Evolutionary conservation across 1,284 basidiomycete species (phyloP).

Genomic region (Ustilago crameri): DNA sequence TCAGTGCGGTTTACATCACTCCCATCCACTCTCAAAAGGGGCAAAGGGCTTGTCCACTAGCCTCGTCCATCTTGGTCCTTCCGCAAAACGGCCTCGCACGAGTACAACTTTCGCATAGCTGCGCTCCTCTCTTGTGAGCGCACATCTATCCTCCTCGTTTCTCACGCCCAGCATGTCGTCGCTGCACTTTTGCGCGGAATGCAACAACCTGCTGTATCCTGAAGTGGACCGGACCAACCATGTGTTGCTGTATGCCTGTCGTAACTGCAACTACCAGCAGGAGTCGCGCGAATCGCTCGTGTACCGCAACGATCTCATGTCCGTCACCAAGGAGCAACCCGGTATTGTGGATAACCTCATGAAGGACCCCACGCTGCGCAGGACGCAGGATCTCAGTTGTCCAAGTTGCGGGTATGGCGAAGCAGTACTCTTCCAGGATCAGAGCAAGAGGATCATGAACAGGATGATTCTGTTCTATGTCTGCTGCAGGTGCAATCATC

Average conservation of each 20-base stretch:
- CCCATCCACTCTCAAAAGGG: background rate
- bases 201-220: slow-evolving; percentile 92
- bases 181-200: slow-evolving; percentile 65
- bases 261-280: slow-evolving; percentile 90
- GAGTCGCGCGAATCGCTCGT: slow-evolving; percentile 87
- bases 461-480: slow-evolving; percentile 67
- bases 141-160: too few relatives aligned
- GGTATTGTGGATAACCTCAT: slow-evolving; percentile 90
- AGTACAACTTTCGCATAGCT: too few relatives aligned
- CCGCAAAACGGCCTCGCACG: too few relatives aligned
- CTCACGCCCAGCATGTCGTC: slow-evolving; percentile 53
- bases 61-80: too few relatives aligned
- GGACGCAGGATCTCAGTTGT: slow-evolving; percentile 62
- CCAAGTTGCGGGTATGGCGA: slow-evolving; percentile 61
- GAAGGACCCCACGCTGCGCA: slow-evolving; percentile 83
- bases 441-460: slow-evolving; percentile 64
- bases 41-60: background rate
- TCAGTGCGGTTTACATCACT: slow-evolving; percentile 7
- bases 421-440: slow-evolving; percentile 66
- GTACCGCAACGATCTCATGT: slow-evolving; percentile 92
- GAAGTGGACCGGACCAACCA: slow-evolving; percentile 81
- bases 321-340: slow-evolving; percentile 89
- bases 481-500: slow-evolving; percentile 61
- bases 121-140: too few relatives aligned
- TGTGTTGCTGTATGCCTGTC: slow-evolving; percentile 89